These are phyloP conservation scores for Russula lepida DNA, from an alignment of 768 basidiomycete species.

Conservation along the genomic window DNA sequence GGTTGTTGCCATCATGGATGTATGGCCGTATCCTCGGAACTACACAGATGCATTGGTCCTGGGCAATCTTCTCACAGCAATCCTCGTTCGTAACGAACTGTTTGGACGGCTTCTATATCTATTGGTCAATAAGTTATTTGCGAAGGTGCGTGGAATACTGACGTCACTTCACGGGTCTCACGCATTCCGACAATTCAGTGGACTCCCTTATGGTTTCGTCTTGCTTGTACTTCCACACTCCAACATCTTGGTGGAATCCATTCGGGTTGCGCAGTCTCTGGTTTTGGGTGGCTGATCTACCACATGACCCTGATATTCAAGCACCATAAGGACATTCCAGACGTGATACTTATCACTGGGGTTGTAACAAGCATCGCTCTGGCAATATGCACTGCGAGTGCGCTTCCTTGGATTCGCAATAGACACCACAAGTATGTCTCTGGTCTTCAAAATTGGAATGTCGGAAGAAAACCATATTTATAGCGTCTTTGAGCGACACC, in stretches of 20 bases:
- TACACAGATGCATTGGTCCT: slow-evolving; percentile 34
- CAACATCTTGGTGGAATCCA: slow-evolving; percentile 75
- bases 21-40: slow-evolving; percentile 31
- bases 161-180: neutral
- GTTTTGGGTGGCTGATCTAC: slow-evolving; percentile 59
- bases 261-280: slow-evolving; percentile 64
- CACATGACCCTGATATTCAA: slow-evolving; percentile 52
- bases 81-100: slow-evolving; percentile 38
- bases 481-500: slow-evolving; percentile 73
- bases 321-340: slow-evolving; percentile 40
- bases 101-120: slow-evolving; percentile 34
- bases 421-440: slow-evolving; percentile 65
- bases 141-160: slow-evolving; percentile 27
- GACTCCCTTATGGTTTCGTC: slow-evolving; percentile 35
- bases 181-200: slow-evolving; percentile 24
- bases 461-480: slow-evolving; percentile 1
- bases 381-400: slow-evolving; percentile 51
- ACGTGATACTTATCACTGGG: slow-evolving; percentile 53
- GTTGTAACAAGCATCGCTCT: slow-evolving; percentile 50
- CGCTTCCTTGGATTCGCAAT: slow-evolving; percentile 74
- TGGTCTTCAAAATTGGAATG: neutral
- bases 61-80: slow-evolving; percentile 34
- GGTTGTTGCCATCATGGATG: slow-evolving; percentile 26
- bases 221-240: slow-evolving; percentile 30
- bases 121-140: slow-evolving; percentile 30